These are phyloP conservation scores for Verbena officinalis DNA, from an alignment of 257 asterid genomes.

Conservation along the genomic window DNA sequence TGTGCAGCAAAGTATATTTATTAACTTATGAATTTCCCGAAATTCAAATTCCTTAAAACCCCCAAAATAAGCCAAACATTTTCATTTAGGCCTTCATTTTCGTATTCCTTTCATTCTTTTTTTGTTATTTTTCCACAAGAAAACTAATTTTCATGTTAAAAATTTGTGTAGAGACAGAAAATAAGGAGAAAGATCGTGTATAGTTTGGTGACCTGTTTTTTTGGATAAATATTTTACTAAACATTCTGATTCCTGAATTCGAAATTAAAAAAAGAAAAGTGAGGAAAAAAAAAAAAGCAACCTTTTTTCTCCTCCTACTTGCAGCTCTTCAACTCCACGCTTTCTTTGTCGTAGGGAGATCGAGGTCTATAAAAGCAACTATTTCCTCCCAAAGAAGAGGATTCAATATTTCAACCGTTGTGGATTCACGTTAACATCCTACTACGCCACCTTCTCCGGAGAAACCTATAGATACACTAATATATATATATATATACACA, in stretches of 20 bases:
- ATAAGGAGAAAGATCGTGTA: constrained; percentile 4
- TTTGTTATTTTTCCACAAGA: background rate
- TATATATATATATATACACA: background rate
- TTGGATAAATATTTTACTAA: background rate
- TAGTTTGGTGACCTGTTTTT: constrained; percentile 22
- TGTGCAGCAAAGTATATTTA: too few species aligned
- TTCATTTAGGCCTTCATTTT: too few species aligned
- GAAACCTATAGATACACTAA: background rate
- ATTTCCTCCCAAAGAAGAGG: constrained; percentile 6
- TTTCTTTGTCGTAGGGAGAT: too few species aligned
- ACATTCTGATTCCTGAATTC: too few species aligned
- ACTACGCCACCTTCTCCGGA: constrained; percentile 2
- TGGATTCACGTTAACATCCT: constrained; percentile 21
- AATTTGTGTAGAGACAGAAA: background rate
- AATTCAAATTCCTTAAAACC: too few species aligned
- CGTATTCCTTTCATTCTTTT: too few species aligned
- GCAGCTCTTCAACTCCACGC: background rate
- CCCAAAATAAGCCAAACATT: too few species aligned
- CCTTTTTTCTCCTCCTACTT: background rate
- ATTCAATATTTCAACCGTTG: constrained; percentile 24
- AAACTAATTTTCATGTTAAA: background rate
- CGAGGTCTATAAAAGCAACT: background rate
- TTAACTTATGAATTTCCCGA: too few species aligned
- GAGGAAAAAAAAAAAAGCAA: constrained; percentile 1
- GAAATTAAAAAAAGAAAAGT: background rate